Evolutionary conservation across 805 yeast genomes (phyloP), one percentile per base, ranked within the genome.

Genomic region (Cyberlindnera meyerae): DNA sequence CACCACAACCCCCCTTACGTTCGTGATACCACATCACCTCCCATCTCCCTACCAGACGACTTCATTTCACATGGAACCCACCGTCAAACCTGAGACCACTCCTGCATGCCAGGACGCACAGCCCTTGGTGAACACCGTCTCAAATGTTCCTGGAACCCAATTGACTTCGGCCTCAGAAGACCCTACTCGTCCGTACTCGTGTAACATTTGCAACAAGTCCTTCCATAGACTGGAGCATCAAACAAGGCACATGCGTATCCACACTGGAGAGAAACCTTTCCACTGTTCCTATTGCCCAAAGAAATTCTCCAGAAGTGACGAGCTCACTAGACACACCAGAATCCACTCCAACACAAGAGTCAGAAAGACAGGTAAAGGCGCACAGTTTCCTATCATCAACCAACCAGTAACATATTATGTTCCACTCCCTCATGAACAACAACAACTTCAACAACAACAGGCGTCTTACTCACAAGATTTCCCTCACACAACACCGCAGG

Each of bases 261-360:
- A 87, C 62, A 87, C 96, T 1, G 96, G 96, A 33, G 95, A 87
- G 58, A 84, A 86, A 57, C 95, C 96, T 3, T 93, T 84, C 55
- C 79, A 77, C 33, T 87, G 96, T 61, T 73, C 78, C 14, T 86
- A 73, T 49, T 87, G 96, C 62, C 60, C 77, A 36, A 86, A 88
- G 60, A 70, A 82, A 44, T 87, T 87, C 55, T 73, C 83, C 40
- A 71, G 96, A 44, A 71, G 80, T 18, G 96, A 88, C 61, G 96
- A 87, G 62, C 70, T 87, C 39, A 87, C 95, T 11, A 69, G 96
- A 48, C 96, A 87, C 61, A 68, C 82, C 33, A 66, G 95, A 45
- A 88, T 83, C 36, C 96, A 87, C 62, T 69, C 75, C 15, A 78
- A 76, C 48, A 80, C 77, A 25, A 63, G 59, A 44, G 59, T 65